Evolutionary conservation across 805 yeast genomes (phyloP), one percentile per base, ranked within the genome.

Genomic region (Myxozyma sirexii): DNA sequence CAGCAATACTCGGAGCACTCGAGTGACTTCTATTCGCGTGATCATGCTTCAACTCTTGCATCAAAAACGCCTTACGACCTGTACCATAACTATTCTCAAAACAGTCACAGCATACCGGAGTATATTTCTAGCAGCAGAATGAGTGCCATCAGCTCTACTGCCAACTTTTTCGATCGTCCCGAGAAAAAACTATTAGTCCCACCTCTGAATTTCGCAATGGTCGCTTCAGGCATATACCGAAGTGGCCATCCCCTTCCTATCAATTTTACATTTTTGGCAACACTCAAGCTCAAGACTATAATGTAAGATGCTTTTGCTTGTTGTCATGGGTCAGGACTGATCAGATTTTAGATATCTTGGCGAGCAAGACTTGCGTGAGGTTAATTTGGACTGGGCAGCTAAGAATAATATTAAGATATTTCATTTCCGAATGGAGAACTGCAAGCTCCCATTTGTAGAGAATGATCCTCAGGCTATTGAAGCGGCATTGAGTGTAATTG

Each of bases 191-290:
- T 67, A 5, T 56, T 52, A 17, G 96, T 92, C 1, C 99, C 99
- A 3, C 99, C 99, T 0, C 79, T 94, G 66, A 92, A 90, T 73
- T 93, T 93, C 69, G 83, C 96, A 0, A 82, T 90, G 23, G 97
- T 94, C 1, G 97, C 89, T 60, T 91, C 90, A 58, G 85, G 88
- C 5, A 83, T 93, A 12, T 93, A 92, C 72, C 77, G 99, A 19
- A 86, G 96, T 1, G 99, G 99, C 1, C 96, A 92, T 70, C 99
- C 99, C 1, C 88, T 90, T 77, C 88, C 90, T 0, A 81, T 85
- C 64, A 93, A 91, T 75, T 90, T 84, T 69, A 83, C 86, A n/a
- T 94, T 90, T 67, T 78, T 93, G 23, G 80, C 81, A 66, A 86
- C 84, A 29, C 74, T 94, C 50, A 78, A 84, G 35, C 74, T 93